phyloP scores from a whole-genome alignment of 2,329 filamentous ascomycete genomes.

The Cordyceps tenuipes region DNA sequence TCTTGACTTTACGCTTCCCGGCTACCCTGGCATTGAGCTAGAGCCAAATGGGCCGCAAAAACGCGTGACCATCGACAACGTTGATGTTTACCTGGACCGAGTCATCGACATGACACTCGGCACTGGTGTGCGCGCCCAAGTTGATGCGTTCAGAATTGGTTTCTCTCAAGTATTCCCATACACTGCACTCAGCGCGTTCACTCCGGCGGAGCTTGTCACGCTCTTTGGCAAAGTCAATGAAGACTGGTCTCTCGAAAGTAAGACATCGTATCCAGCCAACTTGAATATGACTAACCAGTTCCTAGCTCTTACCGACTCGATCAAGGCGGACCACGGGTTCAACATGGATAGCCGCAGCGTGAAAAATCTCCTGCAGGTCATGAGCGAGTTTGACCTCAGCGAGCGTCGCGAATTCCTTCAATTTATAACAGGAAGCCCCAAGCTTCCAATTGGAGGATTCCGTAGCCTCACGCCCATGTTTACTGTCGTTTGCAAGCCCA shows the following conservation, averaged over 20 bases:
- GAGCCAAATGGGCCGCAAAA: conserved; percentile 65
- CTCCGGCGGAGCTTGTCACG: conserved; percentile 88
- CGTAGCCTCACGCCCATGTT: conserved; percentile 97
- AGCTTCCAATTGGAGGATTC: conserved; percentile 97
- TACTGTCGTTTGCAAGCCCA: conserved; percentile 98
- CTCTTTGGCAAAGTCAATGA: conserved; percentile 89
- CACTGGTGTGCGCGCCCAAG: conserved; percentile 77
- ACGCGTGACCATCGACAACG: conserved; percentile 79
- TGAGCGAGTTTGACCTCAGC: conserved; percentile 72
- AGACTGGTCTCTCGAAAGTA: conserved; percentile 96
- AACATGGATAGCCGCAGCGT: conserved; percentile 98
- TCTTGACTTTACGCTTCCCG: conserved; percentile 90
- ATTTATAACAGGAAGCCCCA: conserved; percentile 95
- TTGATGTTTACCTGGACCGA: conserved; percentile 78
- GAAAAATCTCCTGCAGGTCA: conserved; percentile 82
- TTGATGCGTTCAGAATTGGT: conserved; percentile 81
- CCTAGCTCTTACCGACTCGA: conserved; percentile 86
- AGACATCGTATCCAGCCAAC: conserved; percentile 30
- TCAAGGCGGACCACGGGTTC: conserved; percentile 97
- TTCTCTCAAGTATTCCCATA: conserved; percentile 98
- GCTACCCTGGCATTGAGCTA: conserved; percentile 80
- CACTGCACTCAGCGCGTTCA: conserved; percentile 84
- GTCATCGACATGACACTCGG: conserved; percentile 89
- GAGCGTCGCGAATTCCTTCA: conserved; percentile 91
- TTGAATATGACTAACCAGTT: conserved; percentile 12